Percentiles rank a stretch among this genome's conserved stretches.
Conservation (phyloP, 176 grass and related monocot genomes). For the Hordeum vulgare region MorexV3_pseudomolecules_assembly NC_058523.1:527375151-527375650, state of each 20-base stretch:
- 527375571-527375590: background rate
- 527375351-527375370: background rate
- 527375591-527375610: background rate
- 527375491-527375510: background rate
- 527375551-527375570: constrained; percentile 1
- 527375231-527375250: background rate
- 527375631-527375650: background rate
- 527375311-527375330: background rate
- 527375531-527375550: background rate
- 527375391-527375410: background rate
- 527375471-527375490: background rate
- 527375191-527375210: constrained; percentile 46
- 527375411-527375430: background rate
- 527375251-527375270: background rate
- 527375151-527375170: constrained; percentile 87
- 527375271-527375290: constrained; percentile 27
- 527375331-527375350: background rate
- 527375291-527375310: constrained; percentile 41
- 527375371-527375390: background rate
- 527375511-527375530: background rate
- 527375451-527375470: background rate
- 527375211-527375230: constrained; percentile 65
- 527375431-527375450: background rate
- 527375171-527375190: constrained; percentile 43
- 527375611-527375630: background rate